These are phyloP conservation scores for Spongiforma sp. DNA, from an alignment of 1,284 basidiomycete genomes.

Conservation along the genomic window DNA sequence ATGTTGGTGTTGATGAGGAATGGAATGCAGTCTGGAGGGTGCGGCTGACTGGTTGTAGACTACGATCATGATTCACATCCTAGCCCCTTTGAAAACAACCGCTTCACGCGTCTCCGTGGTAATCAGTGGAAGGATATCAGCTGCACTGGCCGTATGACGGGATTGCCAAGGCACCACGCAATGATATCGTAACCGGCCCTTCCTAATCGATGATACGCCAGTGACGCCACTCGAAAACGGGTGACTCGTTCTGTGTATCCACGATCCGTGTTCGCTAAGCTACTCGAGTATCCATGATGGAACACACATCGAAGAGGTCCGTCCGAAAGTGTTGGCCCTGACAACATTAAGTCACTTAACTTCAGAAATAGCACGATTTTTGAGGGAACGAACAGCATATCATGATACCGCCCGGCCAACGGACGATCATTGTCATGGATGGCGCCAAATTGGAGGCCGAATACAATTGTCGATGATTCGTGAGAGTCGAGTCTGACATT, in stretches of 20 bases:
- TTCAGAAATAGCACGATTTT: background rate
- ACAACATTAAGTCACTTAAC: constrained; percentile 1
- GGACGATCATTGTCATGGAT: constrained; percentile 43
- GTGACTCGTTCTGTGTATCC: no score
- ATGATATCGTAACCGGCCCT: constrained; percentile 17
- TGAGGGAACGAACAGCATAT: constrained; percentile 37
- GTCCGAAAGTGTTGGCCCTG: constrained; percentile 30
- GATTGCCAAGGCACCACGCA: no score
- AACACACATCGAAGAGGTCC: constrained; percentile 22
- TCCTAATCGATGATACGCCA: no score
- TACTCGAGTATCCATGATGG: constrained; percentile 40
- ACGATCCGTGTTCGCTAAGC: constrained; percentile 41
- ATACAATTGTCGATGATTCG: constrained; percentile 49
- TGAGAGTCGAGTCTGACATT: constrained; percentile 54
- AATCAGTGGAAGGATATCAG: no score
- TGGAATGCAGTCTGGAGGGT: no score
- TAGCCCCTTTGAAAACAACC: no score
- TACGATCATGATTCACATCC: no score
- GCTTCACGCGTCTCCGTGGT: no score
- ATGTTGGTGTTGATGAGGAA: no score
- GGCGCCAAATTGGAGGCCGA: constrained; percentile 47
- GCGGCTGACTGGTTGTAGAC: no score
- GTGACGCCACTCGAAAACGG: no score
- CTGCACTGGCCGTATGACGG: no score
- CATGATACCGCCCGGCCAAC: constrained; percentile 39